Percentiles rank a stretch among this genome's conserved stretches.
Evolutionary conservation across 2,329 filamentous ascomycete species (phyloP).

Genomic region (Aureobasidium vineae): DNA sequence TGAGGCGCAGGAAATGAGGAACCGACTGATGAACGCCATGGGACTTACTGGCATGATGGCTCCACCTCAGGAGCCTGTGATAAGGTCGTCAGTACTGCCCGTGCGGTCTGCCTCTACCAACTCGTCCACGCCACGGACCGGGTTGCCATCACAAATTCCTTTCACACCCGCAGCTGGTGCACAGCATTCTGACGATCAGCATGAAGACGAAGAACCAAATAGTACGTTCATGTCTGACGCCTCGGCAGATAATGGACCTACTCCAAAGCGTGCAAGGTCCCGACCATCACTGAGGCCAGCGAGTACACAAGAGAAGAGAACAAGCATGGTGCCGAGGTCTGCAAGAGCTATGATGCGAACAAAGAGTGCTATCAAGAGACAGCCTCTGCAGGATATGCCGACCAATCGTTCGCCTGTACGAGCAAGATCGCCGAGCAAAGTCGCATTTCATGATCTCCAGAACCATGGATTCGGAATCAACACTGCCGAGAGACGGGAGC

Average conservation of each 20-base stretch:
- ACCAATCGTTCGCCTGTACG: conserved; percentile 33
- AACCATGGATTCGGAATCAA: conserved; percentile 3
- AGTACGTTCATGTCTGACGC: conserved; percentile 33
- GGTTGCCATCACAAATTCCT: background rate
- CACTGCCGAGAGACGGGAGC: conserved; percentile 25
- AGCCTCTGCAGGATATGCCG: conserved; percentile 33
- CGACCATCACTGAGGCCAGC: conserved; percentile 38
- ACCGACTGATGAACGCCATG: conserved; percentile 42
- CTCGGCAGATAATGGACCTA: conserved; percentile 39
- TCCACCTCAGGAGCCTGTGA: conserved; percentile 19
- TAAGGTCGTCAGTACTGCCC: conserved; percentile 25
- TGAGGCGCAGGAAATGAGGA: conserved; percentile 42
- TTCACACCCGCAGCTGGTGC: conserved; percentile 20
- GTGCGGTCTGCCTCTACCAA: conserved; percentile 27
- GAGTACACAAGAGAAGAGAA: conserved; percentile 36
- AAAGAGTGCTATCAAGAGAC: conserved; percentile 30
- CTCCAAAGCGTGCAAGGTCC: conserved; percentile 46
- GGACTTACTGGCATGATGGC: conserved; percentile 31
- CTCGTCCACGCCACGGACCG: conserved; percentile 9
- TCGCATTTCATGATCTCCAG: conserved; percentile 27
- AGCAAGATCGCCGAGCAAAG: conserved; percentile 33
- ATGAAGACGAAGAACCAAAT: conserved; percentile 28
- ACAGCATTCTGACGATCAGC: conserved; percentile 13
- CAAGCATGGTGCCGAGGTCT: conserved; percentile 27
- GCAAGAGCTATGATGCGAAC: conserved; percentile 30